These are phyloP conservation scores for Microthyrium microscopicum DNA, from an alignment of 2,329 filamentous ascomycete genomes.

Conservation along the genomic window DNA sequence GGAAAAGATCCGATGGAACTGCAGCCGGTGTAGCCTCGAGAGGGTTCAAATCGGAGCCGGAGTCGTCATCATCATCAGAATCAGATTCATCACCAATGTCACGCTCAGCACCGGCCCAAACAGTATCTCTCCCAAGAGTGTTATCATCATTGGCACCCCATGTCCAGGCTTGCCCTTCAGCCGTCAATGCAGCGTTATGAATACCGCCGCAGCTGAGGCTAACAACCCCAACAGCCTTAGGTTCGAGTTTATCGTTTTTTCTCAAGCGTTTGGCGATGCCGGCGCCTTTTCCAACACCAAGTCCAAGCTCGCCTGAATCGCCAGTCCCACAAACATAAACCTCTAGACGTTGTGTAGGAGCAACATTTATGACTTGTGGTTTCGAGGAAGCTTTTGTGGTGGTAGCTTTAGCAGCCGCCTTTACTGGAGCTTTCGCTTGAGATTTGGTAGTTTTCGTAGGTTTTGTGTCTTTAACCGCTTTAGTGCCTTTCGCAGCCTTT, in stretches of 20 bases:
- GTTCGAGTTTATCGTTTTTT: slow-evolving; percentile 46
- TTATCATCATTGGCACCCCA: slow-evolving; percentile 84
- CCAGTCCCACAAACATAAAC: slow-evolving; percentile 72
- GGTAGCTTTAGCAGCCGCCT: too few species aligned
- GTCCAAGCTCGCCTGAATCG: slow-evolving; percentile 63
- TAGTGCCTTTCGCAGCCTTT: too few species aligned
- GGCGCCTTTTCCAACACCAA: slow-evolving; percentile 51
- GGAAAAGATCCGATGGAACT: slow-evolving; percentile 39
- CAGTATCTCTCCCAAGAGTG: slow-evolving; percentile 58
- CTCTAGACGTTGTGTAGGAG: slow-evolving; percentile 47
- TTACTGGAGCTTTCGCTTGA: too few species aligned
- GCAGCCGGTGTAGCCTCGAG: slow-evolving; percentile 49
- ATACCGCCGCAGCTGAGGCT: slow-evolving; percentile 66
- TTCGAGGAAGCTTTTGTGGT: too few species aligned
- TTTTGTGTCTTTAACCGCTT: too few species aligned
- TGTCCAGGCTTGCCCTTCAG: slow-evolving; percentile 65
- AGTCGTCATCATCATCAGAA: slow-evolving; percentile 30
- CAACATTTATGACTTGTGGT: too few species aligned
- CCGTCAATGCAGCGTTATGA: slow-evolving; percentile 61
- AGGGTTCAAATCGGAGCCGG: slow-evolving; percentile 53
- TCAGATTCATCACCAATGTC: slow-evolving; percentile 35
- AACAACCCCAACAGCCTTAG: slow-evolving; percentile 53
- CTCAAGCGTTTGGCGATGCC: slow-evolving; percentile 63
- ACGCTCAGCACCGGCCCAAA: slow-evolving; percentile 49
- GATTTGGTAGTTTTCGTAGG: too few species aligned